These are phyloP conservation scores for Aureococcus anophagefferens DNA, from an alignment of 108 stramenopile species.

Conservation along the genomic window DNA sequence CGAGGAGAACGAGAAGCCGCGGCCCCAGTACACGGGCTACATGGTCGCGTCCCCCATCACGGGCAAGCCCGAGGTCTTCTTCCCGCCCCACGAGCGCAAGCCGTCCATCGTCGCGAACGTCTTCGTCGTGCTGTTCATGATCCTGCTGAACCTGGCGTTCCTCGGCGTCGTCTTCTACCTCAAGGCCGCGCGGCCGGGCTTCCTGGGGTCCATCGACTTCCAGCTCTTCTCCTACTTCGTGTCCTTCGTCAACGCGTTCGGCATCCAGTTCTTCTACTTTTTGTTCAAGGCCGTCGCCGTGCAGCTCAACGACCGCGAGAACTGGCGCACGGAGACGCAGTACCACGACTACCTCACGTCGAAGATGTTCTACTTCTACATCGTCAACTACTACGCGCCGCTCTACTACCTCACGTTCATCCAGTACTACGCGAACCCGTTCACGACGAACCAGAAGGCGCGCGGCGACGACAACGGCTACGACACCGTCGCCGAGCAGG, in stretches of 20 bases:
- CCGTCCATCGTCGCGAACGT: too few relatives aligned
- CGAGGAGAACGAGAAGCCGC: slow-evolving; percentile 24
- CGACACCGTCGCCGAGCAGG: neutral
- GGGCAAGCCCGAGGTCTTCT: slow-evolving; percentile 8
- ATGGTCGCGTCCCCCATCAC: slow-evolving; percentile 14
- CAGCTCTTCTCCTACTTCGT: neutral
- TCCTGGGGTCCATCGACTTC: too few relatives aligned
- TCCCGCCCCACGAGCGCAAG: neutral
- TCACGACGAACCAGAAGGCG: neutral
- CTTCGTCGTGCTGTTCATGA: slow-evolving; percentile 17
- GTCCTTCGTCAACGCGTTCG: slow-evolving; percentile 19
- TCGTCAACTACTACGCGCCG: slow-evolving; percentile 47
- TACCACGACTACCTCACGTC: slow-evolving; percentile 42
- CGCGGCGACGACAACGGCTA: neutral
- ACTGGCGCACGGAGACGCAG: slow-evolving; percentile 41
- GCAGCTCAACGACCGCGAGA: slow-evolving; percentile 26
- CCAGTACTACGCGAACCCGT: slow-evolving; percentile 11
- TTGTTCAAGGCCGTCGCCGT: slow-evolving; percentile 5
- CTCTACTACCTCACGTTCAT: slow-evolving; percentile 49
- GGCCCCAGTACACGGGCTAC: slow-evolving; percentile 26
- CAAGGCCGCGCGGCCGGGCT: neutral
- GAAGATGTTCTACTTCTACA: slow-evolving; percentile 48
- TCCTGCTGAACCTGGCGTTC: slow-evolving; percentile 23
- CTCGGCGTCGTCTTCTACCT: slow-evolving; percentile 15
- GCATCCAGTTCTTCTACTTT: slow-evolving; percentile 10